phyloP scores from a whole-genome alignment of 2,329 filamentous ascomycete genomes.

The Ophiostoma australiae region DNA sequence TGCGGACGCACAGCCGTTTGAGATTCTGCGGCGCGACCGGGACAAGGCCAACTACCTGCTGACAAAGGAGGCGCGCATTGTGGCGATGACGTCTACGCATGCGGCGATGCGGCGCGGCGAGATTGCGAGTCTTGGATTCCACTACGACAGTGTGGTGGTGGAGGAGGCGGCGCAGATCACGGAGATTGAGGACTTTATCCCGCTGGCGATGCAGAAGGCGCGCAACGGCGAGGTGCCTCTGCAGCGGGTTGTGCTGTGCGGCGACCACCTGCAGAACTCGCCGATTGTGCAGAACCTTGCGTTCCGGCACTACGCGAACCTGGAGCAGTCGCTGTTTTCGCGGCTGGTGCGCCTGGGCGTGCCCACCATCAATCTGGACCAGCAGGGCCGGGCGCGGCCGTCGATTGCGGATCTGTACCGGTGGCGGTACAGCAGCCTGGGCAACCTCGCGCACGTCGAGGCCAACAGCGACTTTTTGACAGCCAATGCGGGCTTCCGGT shows the following conservation, averaged over 20 bases:
- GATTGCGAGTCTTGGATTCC: conserved; percentile 87
- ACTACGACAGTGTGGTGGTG: conserved; percentile 97
- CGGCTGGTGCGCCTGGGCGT: conserved; percentile 86
- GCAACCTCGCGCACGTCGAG: conserved; percentile 71
- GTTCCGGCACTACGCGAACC: conserved; percentile 89
- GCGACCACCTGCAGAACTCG: conserved; percentile 94
- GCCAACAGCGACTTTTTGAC: conserved; percentile 63
- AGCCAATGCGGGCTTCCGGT: conserved; percentile 87
- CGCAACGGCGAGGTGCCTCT: conserved; percentile 67
- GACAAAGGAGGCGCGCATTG: conserved; percentile 90
- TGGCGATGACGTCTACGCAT: conserved; percentile 98
- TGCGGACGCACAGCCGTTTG: conserved; percentile 89
- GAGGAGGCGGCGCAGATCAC: conserved; percentile 98
- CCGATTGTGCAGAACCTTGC: conserved; percentile 92
- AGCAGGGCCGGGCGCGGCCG: conserved; percentile 85
- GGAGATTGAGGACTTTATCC: conserved; percentile 95
- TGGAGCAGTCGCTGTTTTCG: conserved; percentile 93
- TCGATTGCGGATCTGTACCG: conserved; percentile 85
- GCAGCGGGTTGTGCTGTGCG: conserved; percentile 85
- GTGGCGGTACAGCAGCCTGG: conserved; percentile 82
- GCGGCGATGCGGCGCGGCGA: conserved; percentile 90
- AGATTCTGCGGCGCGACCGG: conserved; percentile 79
- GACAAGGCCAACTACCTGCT: conserved; percentile 96
- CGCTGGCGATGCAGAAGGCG: conserved; percentile 82
- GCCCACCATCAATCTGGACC: conserved; percentile 83